Conservation (phyloP, 495 filamentous ascomycete species). For the Viridothelium virens region DNA sequence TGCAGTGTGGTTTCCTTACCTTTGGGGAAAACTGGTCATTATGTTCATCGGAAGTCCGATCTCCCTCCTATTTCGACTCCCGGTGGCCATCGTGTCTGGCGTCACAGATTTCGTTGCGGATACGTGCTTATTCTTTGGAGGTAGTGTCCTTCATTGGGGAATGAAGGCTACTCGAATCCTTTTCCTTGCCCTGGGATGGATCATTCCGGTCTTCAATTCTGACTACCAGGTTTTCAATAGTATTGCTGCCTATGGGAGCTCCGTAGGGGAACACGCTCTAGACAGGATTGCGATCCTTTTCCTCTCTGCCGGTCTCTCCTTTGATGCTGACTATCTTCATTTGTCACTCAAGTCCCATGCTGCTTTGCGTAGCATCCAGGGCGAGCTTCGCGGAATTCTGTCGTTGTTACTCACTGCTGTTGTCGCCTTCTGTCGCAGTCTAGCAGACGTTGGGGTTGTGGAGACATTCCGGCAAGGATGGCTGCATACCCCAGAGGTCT, state of each 20-base stretch:
- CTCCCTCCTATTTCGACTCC: slow-evolving; percentile 56
- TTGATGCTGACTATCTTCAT: slow-evolving; percentile 22
- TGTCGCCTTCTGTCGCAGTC: neutral
- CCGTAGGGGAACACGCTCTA: slow-evolving; percentile 23
- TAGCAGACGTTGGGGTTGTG: neutral
- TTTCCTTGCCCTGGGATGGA: slow-evolving; percentile 35
- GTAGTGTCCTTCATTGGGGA: slow-evolving; percentile 48
- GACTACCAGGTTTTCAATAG: slow-evolving; percentile 14
- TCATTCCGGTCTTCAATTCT: slow-evolving; percentile 16
- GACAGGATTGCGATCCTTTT: slow-evolving; percentile 19
- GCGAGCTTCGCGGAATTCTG: slow-evolving; percentile 10
- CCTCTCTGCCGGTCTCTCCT: slow-evolving; percentile 14
- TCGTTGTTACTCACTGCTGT: slow-evolving; percentile 1
- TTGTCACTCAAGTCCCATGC: slow-evolving; percentile 28
- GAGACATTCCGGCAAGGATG: slow-evolving; percentile 6
- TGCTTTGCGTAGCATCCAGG: slow-evolving; percentile 28
- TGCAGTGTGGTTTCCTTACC: slow-evolving; percentile 86
- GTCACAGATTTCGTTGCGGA: slow-evolving; percentile 65
- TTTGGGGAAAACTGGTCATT: slow-evolving; percentile 75
- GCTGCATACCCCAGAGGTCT: neutral
- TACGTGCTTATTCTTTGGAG: slow-evolving; percentile 48
- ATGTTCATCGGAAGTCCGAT: slow-evolving; percentile 73
- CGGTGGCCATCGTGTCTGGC: slow-evolving; percentile 60
- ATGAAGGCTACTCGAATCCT: slow-evolving; percentile 41
- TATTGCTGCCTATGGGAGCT: slow-evolving; percentile 19